These are phyloP conservation scores for Torrubiella hemipterigena DNA, from an alignment of 2,329 filamentous ascomycete genomes.

Conservation along the genomic window DNA sequence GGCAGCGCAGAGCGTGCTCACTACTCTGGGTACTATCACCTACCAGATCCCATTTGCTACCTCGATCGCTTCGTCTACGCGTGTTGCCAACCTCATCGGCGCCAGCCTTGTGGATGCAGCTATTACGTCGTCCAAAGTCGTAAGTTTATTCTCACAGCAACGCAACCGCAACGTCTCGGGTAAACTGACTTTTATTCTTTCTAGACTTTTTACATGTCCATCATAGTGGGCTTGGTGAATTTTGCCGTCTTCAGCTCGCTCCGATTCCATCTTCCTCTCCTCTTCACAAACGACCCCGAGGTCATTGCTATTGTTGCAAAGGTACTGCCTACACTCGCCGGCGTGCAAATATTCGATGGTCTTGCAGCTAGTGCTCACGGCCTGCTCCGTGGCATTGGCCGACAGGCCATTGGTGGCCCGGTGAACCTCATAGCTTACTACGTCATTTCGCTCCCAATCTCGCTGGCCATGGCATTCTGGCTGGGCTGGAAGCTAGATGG, in stretches of 20 bases:
- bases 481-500: constrained; percentile 67
- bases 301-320: constrained; percentile 57
- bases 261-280: constrained; percentile 59
- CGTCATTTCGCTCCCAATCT: constrained; percentile 70
- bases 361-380: constrained; percentile 71
- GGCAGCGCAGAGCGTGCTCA: constrained; percentile 78
- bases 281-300: constrained; percentile 65
- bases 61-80: constrained; percentile 76
- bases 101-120: constrained; percentile 73
- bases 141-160: constrained; percentile 19
- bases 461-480: constrained; percentile 66
- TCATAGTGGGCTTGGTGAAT: constrained; percentile 69
- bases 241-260: constrained; percentile 55
- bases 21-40: constrained; percentile 65
- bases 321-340: constrained; percentile 68
- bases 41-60: constrained; percentile 92
- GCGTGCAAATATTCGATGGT: constrained; percentile 85
- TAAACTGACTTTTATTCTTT: constrained; percentile 1
- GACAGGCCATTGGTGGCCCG: constrained; percentile 82
- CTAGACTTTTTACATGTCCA: constrained; percentile 48
- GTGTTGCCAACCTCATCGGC: constrained; percentile 85
- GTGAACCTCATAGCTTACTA: constrained; percentile 84
- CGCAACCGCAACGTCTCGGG: constrained; percentile 7
- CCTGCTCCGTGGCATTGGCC: constrained; percentile 73
- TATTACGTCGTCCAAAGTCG: constrained; percentile 68